Evolutionary conservation across 306 rosid species (phyloP), one percentile per base, ranked within the genome.

Genomic region (Phaseolus lunatus): DNA sequence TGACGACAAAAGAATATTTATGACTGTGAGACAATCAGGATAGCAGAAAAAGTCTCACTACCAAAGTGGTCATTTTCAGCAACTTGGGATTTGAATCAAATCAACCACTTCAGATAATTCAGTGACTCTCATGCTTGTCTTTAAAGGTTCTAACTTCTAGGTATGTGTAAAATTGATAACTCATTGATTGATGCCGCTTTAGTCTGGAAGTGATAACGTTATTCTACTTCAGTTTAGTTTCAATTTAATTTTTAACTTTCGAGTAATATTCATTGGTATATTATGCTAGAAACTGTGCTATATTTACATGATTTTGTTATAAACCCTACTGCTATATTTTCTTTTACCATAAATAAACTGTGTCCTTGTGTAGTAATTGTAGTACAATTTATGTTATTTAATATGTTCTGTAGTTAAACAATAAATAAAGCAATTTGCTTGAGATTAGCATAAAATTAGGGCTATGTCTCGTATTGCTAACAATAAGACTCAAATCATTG

Each of bases 41-140:
- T 57, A 58, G 78, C 70, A 26, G 67, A 43, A 50, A 75, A 67
- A 67, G 47, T 61, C 48, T 56, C 57, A 16, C 57, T 57, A 26
- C 45, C 53, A 43, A 53, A 35, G 53, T 58, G 58, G 57, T 54
- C 70, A 45, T 23, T 47, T 6, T 43, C 75, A 6, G 33, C 22
- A 24, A 50, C 14, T 29, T 45, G 20, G 23, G 54, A 18, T 24
- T 61, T 15, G 78, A 59, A 39, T 59, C 16, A 7, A 59, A 39
- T 59, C 16, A 7, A 29, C 49, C 31, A 14, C 13, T 58, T 61
- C 62, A 27, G 56, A 68, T 56, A 53, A 70, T 54, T 45, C 22
- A 24, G 68, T 58, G 52, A 27, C 44, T 54, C 41, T 48, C 45
- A 14, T 14, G 45, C 35, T 67, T 10, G 70, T 67, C 47, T 50